phyloP scores from a whole-genome alignment of 2,329 filamentous ascomycete species.

The Cytospora chrysosperma region DNA sequence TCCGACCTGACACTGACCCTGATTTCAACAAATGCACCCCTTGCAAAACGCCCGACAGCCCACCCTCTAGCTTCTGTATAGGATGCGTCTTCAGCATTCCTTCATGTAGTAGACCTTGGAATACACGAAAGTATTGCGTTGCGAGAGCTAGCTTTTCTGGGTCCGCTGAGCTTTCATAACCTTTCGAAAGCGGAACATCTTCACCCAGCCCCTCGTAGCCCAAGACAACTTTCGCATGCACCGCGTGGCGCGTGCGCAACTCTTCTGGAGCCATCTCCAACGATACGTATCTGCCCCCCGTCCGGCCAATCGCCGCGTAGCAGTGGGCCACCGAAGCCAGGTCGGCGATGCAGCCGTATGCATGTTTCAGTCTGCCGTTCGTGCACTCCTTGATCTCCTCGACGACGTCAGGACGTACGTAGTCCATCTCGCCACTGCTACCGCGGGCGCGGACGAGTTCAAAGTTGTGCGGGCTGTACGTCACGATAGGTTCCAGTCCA shows the following conservation, averaged over 20 bases:
- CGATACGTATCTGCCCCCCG: slow-evolving; percentile 27
- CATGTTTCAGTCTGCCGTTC: slow-evolving; percentile 42
- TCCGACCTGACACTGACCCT: background rate
- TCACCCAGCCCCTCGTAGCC: background rate
- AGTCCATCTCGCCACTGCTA: slow-evolving; percentile 49
- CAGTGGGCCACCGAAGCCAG: slow-evolving; percentile 38
- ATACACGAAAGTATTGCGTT: background rate
- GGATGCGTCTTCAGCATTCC: background rate
- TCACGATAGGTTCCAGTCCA: slow-evolving; percentile 13
- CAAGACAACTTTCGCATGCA: background rate
- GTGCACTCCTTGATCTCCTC: slow-evolving; percentile 47
- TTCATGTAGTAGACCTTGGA: background rate
- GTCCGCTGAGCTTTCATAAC: background rate
- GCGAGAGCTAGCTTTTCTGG: background rate
- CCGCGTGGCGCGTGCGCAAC: background rate
- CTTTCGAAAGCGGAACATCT: background rate
- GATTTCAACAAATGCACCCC: background rate
- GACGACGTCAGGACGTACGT: slow-evolving; percentile 43
- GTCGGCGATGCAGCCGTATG: slow-evolving; percentile 49
- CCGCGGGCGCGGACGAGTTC: slow-evolving; percentile 46
- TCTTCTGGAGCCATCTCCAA: slow-evolving; percentile 22
- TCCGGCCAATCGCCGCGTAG: slow-evolving; percentile 36
- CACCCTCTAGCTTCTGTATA: background rate
- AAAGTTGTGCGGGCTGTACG: slow-evolving; percentile 45
- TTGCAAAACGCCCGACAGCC: background rate